Evolutionary conservation across 2,329 filamentous ascomycete species (phyloP), one percentile per base, ranked within the genome.

Genomic region (Colletotrichum agaves): DNA sequence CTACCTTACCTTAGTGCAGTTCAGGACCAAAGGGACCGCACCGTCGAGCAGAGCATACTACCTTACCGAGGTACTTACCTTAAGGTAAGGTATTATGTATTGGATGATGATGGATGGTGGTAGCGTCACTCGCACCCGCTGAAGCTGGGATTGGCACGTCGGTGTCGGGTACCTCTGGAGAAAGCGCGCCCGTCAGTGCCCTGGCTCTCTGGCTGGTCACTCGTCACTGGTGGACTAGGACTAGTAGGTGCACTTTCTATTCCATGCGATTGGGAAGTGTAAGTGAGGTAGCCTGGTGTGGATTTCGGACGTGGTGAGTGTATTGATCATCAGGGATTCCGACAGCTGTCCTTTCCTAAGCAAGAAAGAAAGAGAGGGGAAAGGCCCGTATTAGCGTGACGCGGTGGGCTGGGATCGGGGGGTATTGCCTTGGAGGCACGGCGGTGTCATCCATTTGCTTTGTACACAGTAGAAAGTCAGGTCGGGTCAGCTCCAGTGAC

Each of bases 121-220:
- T 52, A 69, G 67, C 67, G 63, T 69, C 67, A 67, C 59, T 49
- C 44, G 17, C 55, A 39, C 52, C 59, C 58, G 55, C 41, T 43
- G 41, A 39, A 46, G 56, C 56, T 49, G 33, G 56, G 56, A 59
- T 59, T 49, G 4, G 56, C 56, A 23, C 23, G 43, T 59, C 55
- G 55, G 55, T 46, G 41, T 58, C 55, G 57, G 57, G 31, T 27
- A 46, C 33, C 33, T 60, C 39, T 17, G 27, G 27, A 23, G 52
- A 27, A 5, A 19, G 35, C 35, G 47, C 47, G 27, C 5, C 44
- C 12, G n/a, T 10, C 2, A 3, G 55, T 46, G 47, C 47, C 19
- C 47, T 50, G 47, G 47, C 27, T 31, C 47, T 50, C 2, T 50
- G 35, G 35, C 13, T 37, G 35, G 27, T 27, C 27, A 37, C 35